Evolutionary conservation across 2,329 filamentous ascomycete species (phyloP).

Genomic region (Sporothrix brasiliensis): DNA sequence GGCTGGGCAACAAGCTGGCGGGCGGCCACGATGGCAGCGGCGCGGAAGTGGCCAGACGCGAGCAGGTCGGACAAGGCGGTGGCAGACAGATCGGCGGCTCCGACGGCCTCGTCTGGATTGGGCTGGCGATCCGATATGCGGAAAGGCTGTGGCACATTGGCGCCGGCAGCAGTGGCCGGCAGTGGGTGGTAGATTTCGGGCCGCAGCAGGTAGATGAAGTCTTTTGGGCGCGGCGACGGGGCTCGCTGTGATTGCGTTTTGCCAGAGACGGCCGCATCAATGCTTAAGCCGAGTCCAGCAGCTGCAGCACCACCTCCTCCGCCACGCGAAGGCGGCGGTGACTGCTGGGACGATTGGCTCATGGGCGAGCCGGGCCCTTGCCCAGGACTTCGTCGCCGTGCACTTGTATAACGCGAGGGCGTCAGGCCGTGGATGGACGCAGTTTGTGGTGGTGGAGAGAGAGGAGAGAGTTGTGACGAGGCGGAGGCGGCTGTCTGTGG

Average conservation of each 20-base stretch:
- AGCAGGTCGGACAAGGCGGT: slow-evolving; percentile 71
- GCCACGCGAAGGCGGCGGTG: slow-evolving; percentile 5
- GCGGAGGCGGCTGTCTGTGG: slow-evolving; percentile 34
- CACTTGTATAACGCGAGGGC: slow-evolving; percentile 32
- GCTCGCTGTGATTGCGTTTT: neutral
- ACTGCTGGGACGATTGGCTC: slow-evolving; percentile 7
- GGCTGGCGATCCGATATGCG: slow-evolving; percentile 69
- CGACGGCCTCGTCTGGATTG: slow-evolving; percentile 47
- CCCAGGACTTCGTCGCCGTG: slow-evolving; percentile 26
- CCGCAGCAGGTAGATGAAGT: slow-evolving; percentile 79
- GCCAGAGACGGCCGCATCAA: slow-evolving; percentile 16
- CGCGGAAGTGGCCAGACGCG: slow-evolving; percentile 73
- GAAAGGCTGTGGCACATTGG: slow-evolving; percentile 66
- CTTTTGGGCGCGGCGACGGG: slow-evolving; percentile 50
- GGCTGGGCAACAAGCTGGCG: slow-evolving; percentile 60
- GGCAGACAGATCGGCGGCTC: neutral
- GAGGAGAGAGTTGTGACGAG: slow-evolving; percentile 30
- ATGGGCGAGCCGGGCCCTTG: slow-evolving; percentile 26
- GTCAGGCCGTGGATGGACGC: slow-evolving; percentile 18
- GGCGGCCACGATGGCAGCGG: slow-evolving; percentile 70
- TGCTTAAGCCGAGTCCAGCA: neutral
- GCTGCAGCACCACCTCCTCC: neutral
- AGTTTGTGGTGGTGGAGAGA: slow-evolving; percentile 28
- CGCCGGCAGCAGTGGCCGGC: slow-evolving; percentile 50
- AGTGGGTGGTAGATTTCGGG: slow-evolving; percentile 83